Percentiles rank a stretch among this genome's conserved stretches.
phyloP scores from a whole-genome alignment of 192 early-diverging fungal genomes.

The Ambispora gerdemannii region DNA sequence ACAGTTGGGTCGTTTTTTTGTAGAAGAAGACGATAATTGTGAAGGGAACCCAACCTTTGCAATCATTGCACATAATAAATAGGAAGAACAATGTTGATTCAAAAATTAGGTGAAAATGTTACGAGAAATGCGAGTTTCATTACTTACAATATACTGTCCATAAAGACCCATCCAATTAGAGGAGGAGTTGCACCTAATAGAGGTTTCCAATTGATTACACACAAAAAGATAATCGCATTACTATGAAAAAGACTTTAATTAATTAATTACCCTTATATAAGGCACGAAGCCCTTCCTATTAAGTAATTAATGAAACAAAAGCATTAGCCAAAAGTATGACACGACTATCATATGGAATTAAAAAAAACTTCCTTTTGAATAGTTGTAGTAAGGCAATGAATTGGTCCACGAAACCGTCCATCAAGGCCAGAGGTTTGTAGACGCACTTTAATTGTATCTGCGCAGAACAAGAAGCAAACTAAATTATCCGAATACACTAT shows the following conservation, averaged over 20 bases:
- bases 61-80: too few species aligned
- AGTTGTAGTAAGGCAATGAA: constrained; percentile 67
- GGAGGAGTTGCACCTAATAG: constrained; percentile 79
- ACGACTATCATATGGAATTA: background rate
- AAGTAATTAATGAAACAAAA: constrained; percentile 17
- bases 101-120: too few species aligned
- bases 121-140: background rate
- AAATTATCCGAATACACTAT: background rate
- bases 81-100: too few species aligned
- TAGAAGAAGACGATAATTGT: constrained; percentile 71
- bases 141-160: constrained; percentile 71
- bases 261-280: constrained; percentile 75
- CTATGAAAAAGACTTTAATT: too few species aligned
- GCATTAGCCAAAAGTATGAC: too few species aligned
- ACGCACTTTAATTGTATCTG: constrained; percentile 78
- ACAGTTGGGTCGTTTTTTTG: constrained; percentile 60
- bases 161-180: constrained; percentile 85
- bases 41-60: constrained; percentile 75
- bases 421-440: constrained; percentile 69
- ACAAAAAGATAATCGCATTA: too few species aligned
- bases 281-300: constrained; percentile 65
- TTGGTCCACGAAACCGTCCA: constrained; percentile 67
- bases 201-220: too few species aligned
- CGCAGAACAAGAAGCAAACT: background rate
- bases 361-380: constrained; percentile 34